Evolutionary conservation across 805 yeast species (phyloP), one percentile per base, ranked within the genome.

Genomic region (Lipomyces spencermartinsiae): DNA sequence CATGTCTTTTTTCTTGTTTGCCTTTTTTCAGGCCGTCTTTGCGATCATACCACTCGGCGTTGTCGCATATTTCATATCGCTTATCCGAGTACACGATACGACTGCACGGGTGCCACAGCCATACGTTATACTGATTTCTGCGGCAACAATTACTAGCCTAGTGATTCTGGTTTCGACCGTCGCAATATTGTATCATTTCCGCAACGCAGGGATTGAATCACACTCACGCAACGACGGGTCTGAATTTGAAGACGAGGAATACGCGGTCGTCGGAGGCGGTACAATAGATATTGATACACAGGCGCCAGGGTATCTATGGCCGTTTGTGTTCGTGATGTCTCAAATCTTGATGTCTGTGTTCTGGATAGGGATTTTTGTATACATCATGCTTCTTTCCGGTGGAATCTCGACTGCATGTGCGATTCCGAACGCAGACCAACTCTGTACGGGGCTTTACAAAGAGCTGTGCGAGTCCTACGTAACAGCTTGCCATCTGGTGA

Each of bases 391-490:
- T 16, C 10, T 64, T 12, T 58, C 71, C 14, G 71, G 71, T 31
- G 71, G 71, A 5, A 59, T 68, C 29, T 68, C 71, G 55, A 64
- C 71, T 2, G 16, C 61, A 33, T 68, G 71, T 54, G 39, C 66
- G 10, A 62, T 68, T 25, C 68, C 62, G 35, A 37, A 64, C 51
- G 59, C 63, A 12, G 63, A 51, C 22, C n/a, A 33, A 7, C 33
- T 60, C 14, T 64, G 70, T 58, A 29, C 22, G 1, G 67, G 61
- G 2, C 37, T 58, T 10, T 59, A 59, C 33, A 14, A n/a, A 39
- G 67, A 56, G 14, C 31, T 58, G 10, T 68, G 68, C 54, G 9
- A 57, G 2, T 61, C 68, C 1, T 68, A 64, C 49, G 65, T 46
- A 4, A 59, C 59, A 12, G 64, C 64, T 9, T 68, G 71, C 51